Evolutionary conservation across 345 rosid genomes (phyloP).

Genomic region (Hevea brasiliensis): DNA sequence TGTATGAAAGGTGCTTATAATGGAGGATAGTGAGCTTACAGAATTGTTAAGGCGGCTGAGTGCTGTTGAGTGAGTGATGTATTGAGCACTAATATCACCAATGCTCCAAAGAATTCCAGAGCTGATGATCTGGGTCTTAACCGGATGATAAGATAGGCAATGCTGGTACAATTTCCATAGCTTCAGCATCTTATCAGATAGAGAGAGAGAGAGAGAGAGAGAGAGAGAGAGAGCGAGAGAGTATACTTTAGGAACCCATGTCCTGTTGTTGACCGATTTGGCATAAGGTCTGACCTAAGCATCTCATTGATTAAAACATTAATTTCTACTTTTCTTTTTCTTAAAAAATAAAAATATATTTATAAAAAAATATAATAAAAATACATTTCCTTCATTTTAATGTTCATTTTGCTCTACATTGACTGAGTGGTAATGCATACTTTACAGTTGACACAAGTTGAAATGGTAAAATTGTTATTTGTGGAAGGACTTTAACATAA

Average conservation of each 20-base stretch:
- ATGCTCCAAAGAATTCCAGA: constrained; percentile 88
- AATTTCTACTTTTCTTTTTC: too few species aligned
- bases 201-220: background rate
- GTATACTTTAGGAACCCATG: constrained; percentile 26
- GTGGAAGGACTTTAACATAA: too few species aligned
- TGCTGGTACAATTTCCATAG: constrained; percentile 89
- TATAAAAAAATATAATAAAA: too few species aligned
- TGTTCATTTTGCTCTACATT: too few species aligned
- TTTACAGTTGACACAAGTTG: too few species aligned
- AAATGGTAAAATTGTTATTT: too few species aligned
- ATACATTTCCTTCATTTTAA: too few species aligned
- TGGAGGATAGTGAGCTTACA: constrained; percentile 26
- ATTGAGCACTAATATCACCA: constrained; percentile 88
- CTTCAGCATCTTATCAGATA: constrained; percentile 43
- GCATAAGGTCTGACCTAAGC: constrained; percentile 7
- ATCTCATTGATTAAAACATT: background rate
- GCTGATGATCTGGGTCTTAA: constrained; percentile 86
- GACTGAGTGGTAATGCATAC: too few species aligned
- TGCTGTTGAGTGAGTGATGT: constrained; percentile 74
- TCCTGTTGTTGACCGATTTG: constrained; percentile 20
- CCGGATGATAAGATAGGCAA: constrained; percentile 62
- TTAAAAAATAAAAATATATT: background rate
- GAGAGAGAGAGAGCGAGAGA: background rate
- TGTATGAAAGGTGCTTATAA: background rate
- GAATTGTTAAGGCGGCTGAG: constrained; percentile 41